Percentiles rank a stretch among this genome's conserved stretches.
Evolutionary conservation across 805 yeast genomes (phyloP).

Genomic region (Maudiozyma pseudohumilis): DNA sequence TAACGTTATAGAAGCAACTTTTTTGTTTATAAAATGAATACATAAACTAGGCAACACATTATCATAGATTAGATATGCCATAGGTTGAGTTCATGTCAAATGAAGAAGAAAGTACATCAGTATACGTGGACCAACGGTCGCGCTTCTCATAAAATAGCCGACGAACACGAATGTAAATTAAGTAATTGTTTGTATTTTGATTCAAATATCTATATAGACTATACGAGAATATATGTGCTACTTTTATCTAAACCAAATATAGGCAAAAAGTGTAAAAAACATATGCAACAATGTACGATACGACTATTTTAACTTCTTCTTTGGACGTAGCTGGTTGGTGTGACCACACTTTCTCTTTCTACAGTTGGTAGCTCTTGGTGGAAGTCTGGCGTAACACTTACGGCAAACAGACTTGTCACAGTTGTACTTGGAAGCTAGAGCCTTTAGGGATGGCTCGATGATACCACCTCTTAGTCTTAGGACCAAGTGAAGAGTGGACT

Average conservation of each 20-base stretch:
- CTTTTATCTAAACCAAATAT: too few species aligned
- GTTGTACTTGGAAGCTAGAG: constrained; percentile 96
- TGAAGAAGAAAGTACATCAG: too few species aligned
- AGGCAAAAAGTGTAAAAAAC: constrained; percentile 2
- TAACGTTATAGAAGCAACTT: too few species aligned
- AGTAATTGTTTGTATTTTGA: not conserved
- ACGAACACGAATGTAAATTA: too few species aligned
- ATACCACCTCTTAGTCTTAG: constrained; percentile 67
- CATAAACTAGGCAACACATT: too few species aligned
- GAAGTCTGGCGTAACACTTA: constrained; percentile 98
- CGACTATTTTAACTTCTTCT: constrained; percentile 85
- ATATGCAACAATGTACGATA: constrained; percentile 28
- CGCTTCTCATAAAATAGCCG: too few species aligned
- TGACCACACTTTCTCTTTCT: constrained; percentile 99
- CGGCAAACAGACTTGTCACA: constrained; percentile 97
- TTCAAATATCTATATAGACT: not conserved
- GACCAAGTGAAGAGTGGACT: constrained; percentile 60
- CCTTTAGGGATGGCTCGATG: constrained; percentile 97
- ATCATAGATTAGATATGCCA: too few species aligned
- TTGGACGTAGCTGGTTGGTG: constrained; percentile 98
- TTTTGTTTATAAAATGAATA: too few species aligned
- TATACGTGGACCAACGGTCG: too few species aligned
- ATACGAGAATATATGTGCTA: not conserved
- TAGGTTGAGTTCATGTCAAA: too few species aligned
- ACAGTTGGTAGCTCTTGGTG: constrained; percentile 99